Conservation (phyloP, 176 grass and related monocot species). For the Coix lacrymajobi region DNA sequence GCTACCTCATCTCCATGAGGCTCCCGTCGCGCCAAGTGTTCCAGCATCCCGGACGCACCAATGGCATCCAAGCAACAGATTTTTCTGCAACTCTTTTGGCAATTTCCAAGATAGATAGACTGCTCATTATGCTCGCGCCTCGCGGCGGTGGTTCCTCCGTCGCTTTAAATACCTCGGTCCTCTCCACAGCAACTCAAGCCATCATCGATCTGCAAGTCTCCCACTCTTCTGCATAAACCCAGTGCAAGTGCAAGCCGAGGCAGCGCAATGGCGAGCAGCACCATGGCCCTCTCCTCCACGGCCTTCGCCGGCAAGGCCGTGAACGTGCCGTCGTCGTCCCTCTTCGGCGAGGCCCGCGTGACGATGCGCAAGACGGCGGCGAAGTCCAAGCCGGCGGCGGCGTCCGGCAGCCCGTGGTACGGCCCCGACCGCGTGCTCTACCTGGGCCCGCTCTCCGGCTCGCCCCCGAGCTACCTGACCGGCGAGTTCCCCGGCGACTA, state of each 20-base stretch:
- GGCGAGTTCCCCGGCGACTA: conserved; percentile 93
- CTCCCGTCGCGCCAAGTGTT: not conserved
- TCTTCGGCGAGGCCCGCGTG: conserved; percentile 38
- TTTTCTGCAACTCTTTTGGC: not conserved
- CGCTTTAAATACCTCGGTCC: conserved; percentile 11
- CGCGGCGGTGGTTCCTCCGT: not conserved
- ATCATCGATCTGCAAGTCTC: not conserved
- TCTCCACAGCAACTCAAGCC: not conserved
- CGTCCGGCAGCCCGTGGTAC: conserved; percentile 77
- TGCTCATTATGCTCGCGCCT: too few relatives aligned
- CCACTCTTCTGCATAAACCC: not conserved
- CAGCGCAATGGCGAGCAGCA: conserved; percentile 32
- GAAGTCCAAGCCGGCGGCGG: conserved; percentile 29
- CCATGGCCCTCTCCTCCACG: conserved; percentile 65
- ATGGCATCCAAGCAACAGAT: conserved; percentile 28
- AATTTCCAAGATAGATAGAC: not conserved
- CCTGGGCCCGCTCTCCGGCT: conserved; percentile 75
- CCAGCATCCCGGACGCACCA: not conserved
- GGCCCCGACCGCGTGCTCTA: conserved; percentile 78
- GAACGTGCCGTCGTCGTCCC: conserved; percentile 20
- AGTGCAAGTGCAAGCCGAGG: not conserved
- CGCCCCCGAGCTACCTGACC: conserved; percentile 73
- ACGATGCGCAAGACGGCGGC: conserved; percentile 60
- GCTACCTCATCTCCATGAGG: not conserved
- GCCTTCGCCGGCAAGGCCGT: conserved; percentile 50